Evolutionary conservation across 2,329 filamentous ascomycete genomes (phyloP).

Genomic region (Fusarium coffeatum): DNA sequence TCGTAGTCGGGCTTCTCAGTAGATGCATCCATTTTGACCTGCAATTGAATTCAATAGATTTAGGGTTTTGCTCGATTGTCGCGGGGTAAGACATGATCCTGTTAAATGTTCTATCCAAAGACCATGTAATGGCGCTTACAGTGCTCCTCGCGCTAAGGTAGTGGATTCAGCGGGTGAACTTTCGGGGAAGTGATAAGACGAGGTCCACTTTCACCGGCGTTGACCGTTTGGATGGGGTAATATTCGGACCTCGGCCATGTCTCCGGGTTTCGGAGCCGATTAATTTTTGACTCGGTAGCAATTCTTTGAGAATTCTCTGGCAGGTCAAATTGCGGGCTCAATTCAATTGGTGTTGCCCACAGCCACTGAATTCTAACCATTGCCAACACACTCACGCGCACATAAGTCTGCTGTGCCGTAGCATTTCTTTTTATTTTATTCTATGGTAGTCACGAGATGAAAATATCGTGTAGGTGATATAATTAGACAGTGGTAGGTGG

Average conservation of each 20-base stretch:
- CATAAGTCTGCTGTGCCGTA: too few species aligned
- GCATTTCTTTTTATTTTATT: too few species aligned
- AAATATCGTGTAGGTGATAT: background rate
- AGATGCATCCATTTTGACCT: background rate
- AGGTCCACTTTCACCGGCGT: conserved; percentile 18
- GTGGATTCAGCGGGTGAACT: background rate
- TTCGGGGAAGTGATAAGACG: conserved; percentile 7
- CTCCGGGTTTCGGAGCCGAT: background rate
- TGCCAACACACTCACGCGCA: too few species aligned
- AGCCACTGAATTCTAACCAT: too few species aligned
- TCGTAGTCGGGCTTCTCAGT: conserved; percentile 14
- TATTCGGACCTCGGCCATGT: background rate
- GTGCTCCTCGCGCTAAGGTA: background rate
- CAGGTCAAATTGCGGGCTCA: too few species aligned
- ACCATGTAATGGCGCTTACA: background rate
- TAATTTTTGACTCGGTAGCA: background rate
- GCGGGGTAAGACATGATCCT: too few species aligned
- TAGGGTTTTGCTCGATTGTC: too few species aligned
- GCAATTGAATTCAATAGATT: too few species aligned
- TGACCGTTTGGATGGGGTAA: conserved; percentile 1
- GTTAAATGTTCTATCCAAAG: too few species aligned
- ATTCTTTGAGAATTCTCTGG: background rate
- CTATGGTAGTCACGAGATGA: background rate
- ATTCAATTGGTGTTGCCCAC: too few species aligned
- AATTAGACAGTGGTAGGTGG: accelerated